Evolutionary conservation across 2,329 filamentous ascomycete species (phyloP).

Genomic region (Grosmannia clavigera): DNA sequence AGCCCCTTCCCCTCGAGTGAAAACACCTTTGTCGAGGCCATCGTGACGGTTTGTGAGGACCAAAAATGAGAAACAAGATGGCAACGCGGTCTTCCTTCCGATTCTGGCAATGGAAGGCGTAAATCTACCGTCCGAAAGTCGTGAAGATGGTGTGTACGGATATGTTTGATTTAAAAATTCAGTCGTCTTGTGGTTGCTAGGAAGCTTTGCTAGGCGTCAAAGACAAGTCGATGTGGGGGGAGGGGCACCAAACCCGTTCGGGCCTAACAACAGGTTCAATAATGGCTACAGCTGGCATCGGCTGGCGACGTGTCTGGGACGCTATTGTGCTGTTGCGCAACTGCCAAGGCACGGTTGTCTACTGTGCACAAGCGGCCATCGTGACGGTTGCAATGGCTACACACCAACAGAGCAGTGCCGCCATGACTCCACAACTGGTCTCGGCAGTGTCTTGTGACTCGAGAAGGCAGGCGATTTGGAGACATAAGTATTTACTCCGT

Average conservation of each 20-base stretch:
- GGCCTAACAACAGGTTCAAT: neutral
- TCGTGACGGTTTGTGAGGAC: conserved; percentile 19
- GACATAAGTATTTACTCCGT: no score
- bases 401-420: no score
- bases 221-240: neutral
- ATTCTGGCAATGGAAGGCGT: neutral
- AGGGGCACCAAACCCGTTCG: neutral
- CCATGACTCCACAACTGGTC: no score
- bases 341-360: neutral
- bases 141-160: neutral
- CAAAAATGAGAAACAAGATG: conserved; percentile 15
- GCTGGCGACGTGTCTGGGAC: neutral
- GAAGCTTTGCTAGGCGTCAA: neutral
- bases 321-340: neutral
- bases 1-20: conserved; percentile 84
- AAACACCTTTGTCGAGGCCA: conserved; percentile 57
- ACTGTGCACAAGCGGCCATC: neutral
- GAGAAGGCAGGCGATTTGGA: no score
- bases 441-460: no score
- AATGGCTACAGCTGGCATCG: neutral
- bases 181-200: neutral
- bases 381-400: no score
- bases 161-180: neutral
- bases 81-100: neutral
- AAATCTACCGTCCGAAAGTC: neutral